phyloP scores from a whole-genome alignment of 176 grass and related monocot genomes.

The Microstegium vimineum region DNA sequence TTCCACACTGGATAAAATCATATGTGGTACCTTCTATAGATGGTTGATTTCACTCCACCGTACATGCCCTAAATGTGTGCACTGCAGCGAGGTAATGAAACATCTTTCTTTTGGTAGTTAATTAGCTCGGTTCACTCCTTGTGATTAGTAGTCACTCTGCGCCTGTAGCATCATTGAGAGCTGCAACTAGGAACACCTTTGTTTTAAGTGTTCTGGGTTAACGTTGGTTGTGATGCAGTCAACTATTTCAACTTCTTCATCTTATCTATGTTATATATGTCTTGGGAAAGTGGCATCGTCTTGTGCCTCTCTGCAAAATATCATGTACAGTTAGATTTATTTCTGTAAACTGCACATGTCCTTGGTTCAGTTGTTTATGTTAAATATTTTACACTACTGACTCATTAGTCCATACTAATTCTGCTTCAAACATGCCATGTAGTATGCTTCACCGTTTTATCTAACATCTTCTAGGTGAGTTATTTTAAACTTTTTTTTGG shows the following conservation, averaged over 20 bases:
- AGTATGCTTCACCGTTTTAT: not conserved
- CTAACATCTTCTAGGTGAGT: not conserved
- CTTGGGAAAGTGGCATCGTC: not conserved
- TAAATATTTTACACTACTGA: not conserved
- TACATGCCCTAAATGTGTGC: not conserved
- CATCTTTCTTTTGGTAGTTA: not conserved
- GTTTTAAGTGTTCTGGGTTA: not conserved
- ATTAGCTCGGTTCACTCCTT: not conserved
- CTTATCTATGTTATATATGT: not conserved
- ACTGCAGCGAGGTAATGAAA: not conserved
- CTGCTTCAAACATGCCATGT: not conserved
- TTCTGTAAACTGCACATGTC: not conserved
- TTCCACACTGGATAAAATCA: no score
- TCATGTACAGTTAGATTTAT: not conserved
- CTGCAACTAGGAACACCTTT: not conserved
- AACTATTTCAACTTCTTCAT: not conserved
- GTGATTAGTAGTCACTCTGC: conserved; percentile 1
- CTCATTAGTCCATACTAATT: not conserved
- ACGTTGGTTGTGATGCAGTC: not conserved
- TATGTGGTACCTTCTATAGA: no score
- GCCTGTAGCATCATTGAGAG: not conserved
- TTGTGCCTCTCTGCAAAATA: not conserved
- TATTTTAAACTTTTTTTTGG: not conserved
- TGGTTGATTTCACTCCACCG: no score
- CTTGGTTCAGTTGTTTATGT: not conserved